Conservation (phyloP, 495 filamentous ascomycete species). For the Lophiotrema nucula region DNA sequence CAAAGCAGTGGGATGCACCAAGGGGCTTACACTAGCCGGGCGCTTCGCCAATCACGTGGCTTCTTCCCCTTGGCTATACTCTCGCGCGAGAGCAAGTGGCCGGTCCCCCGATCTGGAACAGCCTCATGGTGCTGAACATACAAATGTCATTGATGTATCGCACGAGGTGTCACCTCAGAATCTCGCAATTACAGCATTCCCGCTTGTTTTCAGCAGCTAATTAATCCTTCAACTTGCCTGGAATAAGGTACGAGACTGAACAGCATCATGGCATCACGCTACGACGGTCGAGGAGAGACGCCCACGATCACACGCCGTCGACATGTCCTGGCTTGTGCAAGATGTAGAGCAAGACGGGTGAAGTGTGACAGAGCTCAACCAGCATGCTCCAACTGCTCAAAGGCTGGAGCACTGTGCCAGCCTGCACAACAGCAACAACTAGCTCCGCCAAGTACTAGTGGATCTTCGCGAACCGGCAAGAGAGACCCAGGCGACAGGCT, state of each 20-base stretch:
- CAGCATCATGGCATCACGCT: slow-evolving; percentile 15
- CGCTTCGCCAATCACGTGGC: not conserved
- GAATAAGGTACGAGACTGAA: not conserved
- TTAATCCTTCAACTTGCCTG: not conserved
- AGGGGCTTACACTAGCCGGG: not conserved
- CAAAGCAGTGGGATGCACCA: not conserved
- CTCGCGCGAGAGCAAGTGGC: not conserved
- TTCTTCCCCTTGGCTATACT: not conserved
- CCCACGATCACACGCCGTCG: slow-evolving; percentile 29
- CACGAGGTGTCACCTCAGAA: not conserved
- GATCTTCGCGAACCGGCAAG: slow-evolving; percentile 3
- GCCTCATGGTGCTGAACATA: not conserved
- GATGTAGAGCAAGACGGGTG: slow-evolving; percentile 29
- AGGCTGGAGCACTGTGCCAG: slow-evolving; percentile 20
- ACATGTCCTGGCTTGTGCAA: slow-evolving; percentile 20
- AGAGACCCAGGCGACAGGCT: slow-evolving; percentile 7
- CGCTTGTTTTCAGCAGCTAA: not conserved
- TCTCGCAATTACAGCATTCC: not conserved
- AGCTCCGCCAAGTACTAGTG: not conserved
- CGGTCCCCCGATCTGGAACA: not conserved
- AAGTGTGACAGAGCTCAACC: slow-evolving; percentile 31
- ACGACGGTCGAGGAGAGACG: slow-evolving; percentile 17
- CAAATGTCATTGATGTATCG: not conserved
- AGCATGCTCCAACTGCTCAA: slow-evolving; percentile 25
- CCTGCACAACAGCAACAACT: slow-evolving; percentile 11